These are phyloP conservation scores for Trichoderma erinaceum DNA, from an alignment of 495 filamentous ascomycete species.

Conservation along the genomic window DNA sequence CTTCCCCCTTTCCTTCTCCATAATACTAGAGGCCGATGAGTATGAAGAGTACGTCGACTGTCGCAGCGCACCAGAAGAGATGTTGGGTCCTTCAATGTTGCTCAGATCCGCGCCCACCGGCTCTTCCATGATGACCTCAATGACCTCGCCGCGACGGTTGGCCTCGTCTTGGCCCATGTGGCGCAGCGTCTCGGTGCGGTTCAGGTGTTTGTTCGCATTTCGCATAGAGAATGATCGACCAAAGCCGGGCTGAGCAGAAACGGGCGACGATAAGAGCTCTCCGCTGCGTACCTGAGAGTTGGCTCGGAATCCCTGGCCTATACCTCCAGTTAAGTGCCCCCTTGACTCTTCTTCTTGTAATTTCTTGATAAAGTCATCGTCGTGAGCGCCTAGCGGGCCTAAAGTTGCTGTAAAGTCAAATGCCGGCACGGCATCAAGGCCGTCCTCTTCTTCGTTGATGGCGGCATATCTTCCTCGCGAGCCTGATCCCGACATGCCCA, in stretches of 20 bases:
- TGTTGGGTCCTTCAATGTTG: conserved; percentile 32
- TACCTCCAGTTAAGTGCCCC: conserved; percentile 43
- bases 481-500: conserved; percentile 17
- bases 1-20: conserved; percentile 14
- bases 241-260: conserved; percentile 26
- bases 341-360: conserved; percentile 40
- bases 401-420: conserved; percentile 36
- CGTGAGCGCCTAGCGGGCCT: conserved; percentile 32
- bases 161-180: conserved; percentile 45
- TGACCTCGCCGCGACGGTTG: conserved; percentile 44
- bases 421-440: conserved; percentile 21
- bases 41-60: conserved; percentile 24
- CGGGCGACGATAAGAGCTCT: conserved; percentile 34
- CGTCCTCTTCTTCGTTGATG: conserved; percentile 19
- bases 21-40: background rate
- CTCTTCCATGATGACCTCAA: conserved; percentile 46
- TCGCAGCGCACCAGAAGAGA: conserved; percentile 18
- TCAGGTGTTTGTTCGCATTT: conserved; percentile 22
- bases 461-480: conserved; percentile 9
- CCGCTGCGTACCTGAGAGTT: conserved; percentile 33
- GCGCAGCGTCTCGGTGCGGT: conserved; percentile 30
- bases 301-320: conserved; percentile 40
- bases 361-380: conserved; percentile 33
- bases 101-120: conserved; percentile 35
- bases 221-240: conserved; percentile 32